phyloP scores from a whole-genome alignment of 2,329 filamentous ascomycete genomes.

The Cadophora sp. region DNA sequence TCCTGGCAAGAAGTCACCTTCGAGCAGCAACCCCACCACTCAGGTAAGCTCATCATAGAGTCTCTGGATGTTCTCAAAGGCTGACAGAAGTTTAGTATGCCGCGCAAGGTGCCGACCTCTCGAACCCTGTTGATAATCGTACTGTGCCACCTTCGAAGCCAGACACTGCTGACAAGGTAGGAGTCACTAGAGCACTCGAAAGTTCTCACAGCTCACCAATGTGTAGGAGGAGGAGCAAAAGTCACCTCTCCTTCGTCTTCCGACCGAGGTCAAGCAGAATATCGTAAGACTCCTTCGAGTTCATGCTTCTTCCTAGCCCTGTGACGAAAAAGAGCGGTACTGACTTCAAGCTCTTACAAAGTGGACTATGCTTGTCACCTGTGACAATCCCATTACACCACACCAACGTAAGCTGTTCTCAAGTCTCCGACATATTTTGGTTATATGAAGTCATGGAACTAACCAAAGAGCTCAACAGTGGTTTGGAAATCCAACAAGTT shows the following conservation, averaged over 20 bases:
- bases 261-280: constrained; percentile 21
- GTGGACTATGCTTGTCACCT: constrained; percentile 22
- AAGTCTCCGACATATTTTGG: neutral
- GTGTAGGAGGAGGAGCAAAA: neutral
- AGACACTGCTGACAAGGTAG: neutral
- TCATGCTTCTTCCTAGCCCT: neutral
- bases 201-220: neutral
- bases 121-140: neutral
- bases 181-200: neutral
- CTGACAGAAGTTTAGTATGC: no score
- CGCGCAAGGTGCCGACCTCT: no score
- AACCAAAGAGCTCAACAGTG: neutral
- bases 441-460: neutral
- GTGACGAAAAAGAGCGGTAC: neutral
- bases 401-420: constrained; percentile 6
- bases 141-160: no score
- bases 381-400: constrained; percentile 24
- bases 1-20: neutral
- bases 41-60: no score
- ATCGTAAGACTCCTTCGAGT: constrained; percentile 14
- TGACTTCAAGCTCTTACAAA: neutral
- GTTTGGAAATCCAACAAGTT: constrained; percentile 30
- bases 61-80: no score
- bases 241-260: constrained; percentile 21
- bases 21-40: neutral